Base-by-base conservation (phyloP, 768 basidiomycete species). In the Hydnum rufescens region DNA sequence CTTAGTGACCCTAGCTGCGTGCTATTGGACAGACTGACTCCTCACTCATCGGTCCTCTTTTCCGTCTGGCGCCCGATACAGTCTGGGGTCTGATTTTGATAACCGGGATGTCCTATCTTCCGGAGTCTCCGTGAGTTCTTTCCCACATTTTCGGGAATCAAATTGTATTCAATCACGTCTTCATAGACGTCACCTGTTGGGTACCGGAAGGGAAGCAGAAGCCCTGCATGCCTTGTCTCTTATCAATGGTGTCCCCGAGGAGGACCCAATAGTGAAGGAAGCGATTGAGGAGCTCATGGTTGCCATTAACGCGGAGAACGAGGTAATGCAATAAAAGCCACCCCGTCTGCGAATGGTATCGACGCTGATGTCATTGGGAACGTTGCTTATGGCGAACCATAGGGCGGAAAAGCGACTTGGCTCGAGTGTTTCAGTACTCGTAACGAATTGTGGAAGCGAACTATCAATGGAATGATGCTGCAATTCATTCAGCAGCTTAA, bases 381-480 rank as follows among this genome's bases (percentile, higher is more conserved):
- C n/a, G 19, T 30, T 39, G 48, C n/a, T 5, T 49, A 18, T 18
- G 8, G 19, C 34, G 8, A 8, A 8, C 19, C 19, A 8, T 39
- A 39, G 34, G 82, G 81, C 22, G 83, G 83, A 4, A 79, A 82
- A 60, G 80, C 81, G 1, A 79, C 77, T 0, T 86, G 82, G 82
- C 42, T 70, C 26, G 83, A 86, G 61, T 82, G 81, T 63, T 85
- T 86, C 70, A 78, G 78, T 1, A 68, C 71, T 3, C 64, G 75
- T 42, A 80, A 82, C 57, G 65, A 70, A 59, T 63, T 85, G 42
- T 82, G 80, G 75, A 79, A 77, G 63, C 71, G 83, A 51, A 85
- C 82, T 13, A 61, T 68, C 31, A 84, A 83, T 55, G 81, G 82
- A n/a, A 81, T 82, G 77, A 81, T 82, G 77, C 63, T 82, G 42